A percentile compares a stretch with the other conserved stretches of the same genome.
These are phyloP conservation scores for Tremella yokohamensis DNA, from an alignment of 768 basidiomycete genomes.

Conservation along the genomic window DNA sequence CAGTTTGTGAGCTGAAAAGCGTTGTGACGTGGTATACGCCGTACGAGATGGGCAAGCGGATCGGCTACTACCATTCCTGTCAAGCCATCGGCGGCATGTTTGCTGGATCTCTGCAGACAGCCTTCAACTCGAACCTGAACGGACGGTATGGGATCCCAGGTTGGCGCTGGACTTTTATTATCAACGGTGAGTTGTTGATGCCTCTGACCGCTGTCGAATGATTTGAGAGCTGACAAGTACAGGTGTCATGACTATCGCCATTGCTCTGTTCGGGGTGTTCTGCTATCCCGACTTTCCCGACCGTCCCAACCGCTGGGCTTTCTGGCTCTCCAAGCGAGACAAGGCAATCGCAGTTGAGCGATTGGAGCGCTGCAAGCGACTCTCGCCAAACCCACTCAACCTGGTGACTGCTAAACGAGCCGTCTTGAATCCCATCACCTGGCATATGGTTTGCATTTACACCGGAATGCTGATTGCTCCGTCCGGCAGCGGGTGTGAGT, in stretches of 20 bases:
- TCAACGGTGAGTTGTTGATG: constrained; percentile 1
- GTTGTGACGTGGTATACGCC: constrained; percentile 36
- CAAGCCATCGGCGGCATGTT: constrained; percentile 47
- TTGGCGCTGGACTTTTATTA: constrained; percentile 45
- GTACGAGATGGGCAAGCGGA: constrained; percentile 36
- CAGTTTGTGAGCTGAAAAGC: constrained; percentile 20
- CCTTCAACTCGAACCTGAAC: constrained; percentile 53
- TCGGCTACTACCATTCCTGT: constrained; percentile 44
- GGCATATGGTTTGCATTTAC: constrained; percentile 38
- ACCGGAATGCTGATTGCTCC: constrained; percentile 35
- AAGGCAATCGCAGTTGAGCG: constrained; percentile 30
- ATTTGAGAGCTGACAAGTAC: too few species aligned
- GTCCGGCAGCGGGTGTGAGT: constrained; percentile 26
- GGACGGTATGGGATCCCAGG: constrained; percentile 52
- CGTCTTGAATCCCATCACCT: constrained; percentile 35
- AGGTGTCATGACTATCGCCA: constrained; percentile 23
- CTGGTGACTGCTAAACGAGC: constrained; percentile 27
- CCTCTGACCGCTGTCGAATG: neutral
- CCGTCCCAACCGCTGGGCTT: constrained; percentile 36
- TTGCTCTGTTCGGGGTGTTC: constrained; percentile 31
- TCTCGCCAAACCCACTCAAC: constrained; percentile 39
- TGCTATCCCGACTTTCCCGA: constrained; percentile 45
- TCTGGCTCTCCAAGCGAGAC: constrained; percentile 38
- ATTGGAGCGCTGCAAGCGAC: constrained; percentile 30
- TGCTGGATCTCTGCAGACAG: constrained; percentile 54